Conservation (phyloP, 495 filamentous ascomycete genomes). For the Annulohypoxylon nitens region DNA sequence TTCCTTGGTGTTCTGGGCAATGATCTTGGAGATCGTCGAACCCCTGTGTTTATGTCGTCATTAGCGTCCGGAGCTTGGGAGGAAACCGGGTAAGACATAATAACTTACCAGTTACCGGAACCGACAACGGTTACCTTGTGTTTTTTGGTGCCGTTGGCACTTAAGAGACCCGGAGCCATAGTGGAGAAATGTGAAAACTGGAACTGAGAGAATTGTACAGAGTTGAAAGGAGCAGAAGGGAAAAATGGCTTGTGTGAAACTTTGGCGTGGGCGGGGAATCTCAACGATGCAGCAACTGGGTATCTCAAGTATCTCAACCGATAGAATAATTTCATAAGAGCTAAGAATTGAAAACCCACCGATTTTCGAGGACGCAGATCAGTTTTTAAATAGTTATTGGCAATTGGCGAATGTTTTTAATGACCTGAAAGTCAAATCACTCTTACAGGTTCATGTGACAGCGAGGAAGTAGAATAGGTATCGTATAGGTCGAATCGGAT, state of each 20-base stretch:
- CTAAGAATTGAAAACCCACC: constrained; percentile 1
- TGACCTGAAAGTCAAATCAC: constrained; percentile 9
- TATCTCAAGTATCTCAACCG: constrained; percentile 42
- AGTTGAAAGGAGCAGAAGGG: background rate
- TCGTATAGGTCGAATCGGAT: constrained; percentile 27
- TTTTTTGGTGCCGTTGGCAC: constrained; percentile 65
- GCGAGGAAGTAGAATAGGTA: constrained; percentile 14
- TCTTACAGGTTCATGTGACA: constrained; percentile 40
- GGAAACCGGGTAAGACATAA: background rate
- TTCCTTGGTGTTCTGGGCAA: constrained; percentile 87
- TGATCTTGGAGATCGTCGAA: constrained; percentile 95
- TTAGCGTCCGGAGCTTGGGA: constrained; percentile 19
- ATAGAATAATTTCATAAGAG: constrained; percentile 36
- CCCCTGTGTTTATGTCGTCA: constrained; percentile 69
- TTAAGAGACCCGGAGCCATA: constrained; percentile 45
- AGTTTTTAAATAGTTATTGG: constrained; percentile 26
- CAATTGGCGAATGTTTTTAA: background rate
- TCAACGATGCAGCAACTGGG: constrained; percentile 31
- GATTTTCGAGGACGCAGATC: constrained; percentile 6
- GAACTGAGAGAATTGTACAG: constrained; percentile 18
- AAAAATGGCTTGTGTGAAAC: constrained; percentile 22
- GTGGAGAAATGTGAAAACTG: constrained; percentile 17
- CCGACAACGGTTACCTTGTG: constrained; percentile 96
- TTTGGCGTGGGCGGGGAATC: constrained; percentile 28
- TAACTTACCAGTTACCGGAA: constrained; percentile 90